A percentile compares a stretch with the other conserved stretches of the same genome.
Evolutionary conservation across 2,329 filamentous ascomycete genomes (phyloP).

Genomic region (Diaporthe longicolla): DNA sequence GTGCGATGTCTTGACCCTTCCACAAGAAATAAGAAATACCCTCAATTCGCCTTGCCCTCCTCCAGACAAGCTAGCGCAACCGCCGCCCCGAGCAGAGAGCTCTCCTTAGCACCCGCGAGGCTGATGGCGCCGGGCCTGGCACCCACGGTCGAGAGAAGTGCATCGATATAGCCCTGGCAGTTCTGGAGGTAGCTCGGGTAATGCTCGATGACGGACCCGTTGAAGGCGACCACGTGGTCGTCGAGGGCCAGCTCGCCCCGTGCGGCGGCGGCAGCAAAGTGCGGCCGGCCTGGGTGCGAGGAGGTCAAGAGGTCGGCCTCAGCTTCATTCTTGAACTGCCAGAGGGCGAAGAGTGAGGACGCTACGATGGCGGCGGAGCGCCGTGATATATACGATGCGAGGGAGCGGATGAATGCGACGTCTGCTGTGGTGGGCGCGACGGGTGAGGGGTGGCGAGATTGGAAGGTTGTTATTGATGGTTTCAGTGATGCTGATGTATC

Average conservation of each 20-base stretch:
- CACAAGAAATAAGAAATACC: background rate
- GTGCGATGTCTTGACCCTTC: background rate
- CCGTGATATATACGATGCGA: conserved; percentile 68
- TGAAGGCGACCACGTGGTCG: conserved; percentile 78
- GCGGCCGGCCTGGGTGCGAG: background rate
- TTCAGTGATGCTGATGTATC: conserved; percentile 60
- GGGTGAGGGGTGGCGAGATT: conserved; percentile 63
- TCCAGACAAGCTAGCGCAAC: conserved; percentile 72
- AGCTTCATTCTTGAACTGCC: conserved; percentile 66
- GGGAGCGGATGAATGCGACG: conserved; percentile 64
- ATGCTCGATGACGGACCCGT: conserved; percentile 84
- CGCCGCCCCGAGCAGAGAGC: conserved; percentile 81
- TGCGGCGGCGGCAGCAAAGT: conserved; percentile 61
- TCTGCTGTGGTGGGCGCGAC: conserved; percentile 60
- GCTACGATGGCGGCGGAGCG: conserved; percentile 73
- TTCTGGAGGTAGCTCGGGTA: conserved; percentile 77
- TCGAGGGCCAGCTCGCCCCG: conserved; percentile 58
- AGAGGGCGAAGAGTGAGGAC: conserved; percentile 70
- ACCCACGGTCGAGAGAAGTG: conserved; percentile 62
- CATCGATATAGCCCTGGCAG: conserved; percentile 75
- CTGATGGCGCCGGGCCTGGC: conserved; percentile 61
- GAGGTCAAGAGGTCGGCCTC: conserved; percentile 61
- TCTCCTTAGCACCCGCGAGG: conserved; percentile 79
- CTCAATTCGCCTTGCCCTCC: conserved; percentile 45
- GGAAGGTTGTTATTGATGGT: conserved; percentile 63